Evolutionary conservation across 108 stramenopile genomes (phyloP).

Genomic region (Ochromonas danica): DNA sequence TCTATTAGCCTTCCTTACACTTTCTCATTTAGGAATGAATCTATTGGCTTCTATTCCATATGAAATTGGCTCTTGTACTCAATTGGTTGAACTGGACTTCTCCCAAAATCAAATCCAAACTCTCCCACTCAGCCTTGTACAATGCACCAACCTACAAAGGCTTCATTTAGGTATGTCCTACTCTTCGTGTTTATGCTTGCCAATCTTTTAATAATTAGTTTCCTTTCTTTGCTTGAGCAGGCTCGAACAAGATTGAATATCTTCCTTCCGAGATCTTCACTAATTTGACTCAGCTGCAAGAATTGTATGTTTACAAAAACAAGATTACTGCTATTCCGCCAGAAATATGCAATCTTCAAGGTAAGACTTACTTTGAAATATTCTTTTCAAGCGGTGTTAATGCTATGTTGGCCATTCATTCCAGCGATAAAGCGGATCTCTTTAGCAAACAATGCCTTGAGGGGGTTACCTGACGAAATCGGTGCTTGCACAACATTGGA

Average conservation of each 20-base stretch:
- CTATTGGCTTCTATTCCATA: constrained; percentile 43
- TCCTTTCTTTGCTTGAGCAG: constrained; percentile 42
- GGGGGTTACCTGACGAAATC: constrained; percentile 49
- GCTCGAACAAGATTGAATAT: constrained; percentile 44
- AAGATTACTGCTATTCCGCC: constrained; percentile 37
- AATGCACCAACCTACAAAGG: constrained; percentile 25
- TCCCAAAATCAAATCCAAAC: constrained; percentile 38
- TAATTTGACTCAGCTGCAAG: constrained; percentile 37
- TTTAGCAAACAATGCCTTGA: constrained; percentile 44
- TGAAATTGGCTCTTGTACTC: constrained; percentile 34
- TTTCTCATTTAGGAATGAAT: too few species aligned
- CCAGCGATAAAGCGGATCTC: constrained; percentile 37
- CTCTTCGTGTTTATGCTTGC: too few species aligned
- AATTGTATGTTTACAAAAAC: constrained; percentile 54
- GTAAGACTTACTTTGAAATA: not conserved
- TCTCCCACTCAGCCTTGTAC: constrained; percentile 41
- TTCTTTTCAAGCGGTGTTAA: not conserved
- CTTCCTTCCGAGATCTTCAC: constrained; percentile 45
- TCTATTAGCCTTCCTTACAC: too few species aligned
- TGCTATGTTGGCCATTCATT: constrained; percentile 33
- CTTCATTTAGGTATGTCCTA: constrained; percentile 29
- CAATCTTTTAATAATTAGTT: too few species aligned
- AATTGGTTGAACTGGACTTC: constrained; percentile 48
- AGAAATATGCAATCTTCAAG: constrained; percentile 22
- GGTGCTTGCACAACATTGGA: constrained; percentile 37